Base-by-base conservation (phyloP, 495 filamentous ascomycete species). In the Tuber brumale region DNA sequence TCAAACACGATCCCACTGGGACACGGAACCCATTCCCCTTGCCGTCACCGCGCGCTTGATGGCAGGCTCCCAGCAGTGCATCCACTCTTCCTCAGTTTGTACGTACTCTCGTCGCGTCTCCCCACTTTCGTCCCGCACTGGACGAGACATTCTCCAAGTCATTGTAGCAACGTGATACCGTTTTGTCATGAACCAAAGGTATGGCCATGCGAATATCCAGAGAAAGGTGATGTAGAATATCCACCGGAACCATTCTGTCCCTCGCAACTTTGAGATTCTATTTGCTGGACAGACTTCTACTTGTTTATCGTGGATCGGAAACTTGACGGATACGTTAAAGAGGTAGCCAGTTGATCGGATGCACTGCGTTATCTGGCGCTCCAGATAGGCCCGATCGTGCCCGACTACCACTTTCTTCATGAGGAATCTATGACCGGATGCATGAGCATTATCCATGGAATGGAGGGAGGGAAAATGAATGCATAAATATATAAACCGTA, bases 181-280 rank as follows among this genome's bases (percentile, higher is more conserved):
- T 79, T 87, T 87, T 21, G 90, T 92, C 10, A 86, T 80, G 79
- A 91, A 87, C 85, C 87, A 90, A 43, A 92, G 84, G 69, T 88
- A 85, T 23, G 90, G 90, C 90, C 90, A 91, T 27, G 86, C 83
- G 80, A 91, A 86, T 48, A 91, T 78, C 85, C 89, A 90, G 66
- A 90, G 82, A 73, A 91, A 87, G 4, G 87, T 88, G 19, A 90
- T 80, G 79, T 86, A 88, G 83, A 90, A 91, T 48, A 91, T 37
- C 86, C 86, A 89, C 16, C 85, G 80, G 86, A 86, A 89, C 86
- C 88, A 91, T 18, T 72, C 76, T 7, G 85, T 90, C 72, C 87
- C 83, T 5, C 90, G 87, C 87, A 88, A 89, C n/a, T 82, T 48
- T 73, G 90, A 91, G 72, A 87, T 85, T 72, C 82, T 85, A 69